These are phyloP conservation scores for Penicillium salamii DNA, from an alignment of 495 filamentous ascomycete species.

Conservation along the genomic window DNA sequence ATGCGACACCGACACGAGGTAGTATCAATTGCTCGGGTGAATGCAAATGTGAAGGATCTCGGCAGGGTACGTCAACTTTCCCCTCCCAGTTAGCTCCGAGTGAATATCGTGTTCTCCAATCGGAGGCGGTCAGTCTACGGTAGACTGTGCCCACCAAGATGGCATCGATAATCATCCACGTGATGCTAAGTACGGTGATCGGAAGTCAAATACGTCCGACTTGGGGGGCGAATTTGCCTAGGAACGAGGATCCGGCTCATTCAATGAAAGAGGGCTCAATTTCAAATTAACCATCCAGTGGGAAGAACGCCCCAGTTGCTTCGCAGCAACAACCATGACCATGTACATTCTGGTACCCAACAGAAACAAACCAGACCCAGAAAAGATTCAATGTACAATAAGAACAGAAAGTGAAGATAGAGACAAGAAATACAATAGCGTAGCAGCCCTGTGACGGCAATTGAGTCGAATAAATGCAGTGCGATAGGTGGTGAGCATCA, in stretches of 20 bases:
- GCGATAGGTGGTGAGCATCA: not conserved
- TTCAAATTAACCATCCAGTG: not conserved
- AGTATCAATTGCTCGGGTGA: too few species aligned
- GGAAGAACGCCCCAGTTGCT: slow-evolving; percentile 13
- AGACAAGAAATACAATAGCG: slow-evolving; percentile 3
- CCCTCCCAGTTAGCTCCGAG: too few species aligned
- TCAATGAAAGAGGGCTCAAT: not conserved
- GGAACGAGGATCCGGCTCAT: not conserved
- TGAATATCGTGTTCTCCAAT: not conserved
- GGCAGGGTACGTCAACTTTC: too few species aligned
- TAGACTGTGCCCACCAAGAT: too few species aligned
- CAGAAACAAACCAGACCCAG: not conserved
- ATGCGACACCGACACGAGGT: too few species aligned
- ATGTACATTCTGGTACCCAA: slow-evolving; percentile 17
- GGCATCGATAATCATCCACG: slow-evolving; percentile 7
- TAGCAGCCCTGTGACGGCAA: not conserved
- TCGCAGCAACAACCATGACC: slow-evolving; percentile 13
- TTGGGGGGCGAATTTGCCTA: not conserved
- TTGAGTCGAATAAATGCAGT: not conserved
- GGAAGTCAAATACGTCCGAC: slow-evolving; percentile 1
- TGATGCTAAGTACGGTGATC: slow-evolving; percentile 11
- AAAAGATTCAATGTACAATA: slow-evolving; percentile 2
- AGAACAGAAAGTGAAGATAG: not conserved
- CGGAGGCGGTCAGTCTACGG: not conserved
- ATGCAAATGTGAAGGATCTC: too few species aligned